Base-by-base conservation (phyloP, 192 early-diverging fungal species). In the Coemansia sp. region DNA sequence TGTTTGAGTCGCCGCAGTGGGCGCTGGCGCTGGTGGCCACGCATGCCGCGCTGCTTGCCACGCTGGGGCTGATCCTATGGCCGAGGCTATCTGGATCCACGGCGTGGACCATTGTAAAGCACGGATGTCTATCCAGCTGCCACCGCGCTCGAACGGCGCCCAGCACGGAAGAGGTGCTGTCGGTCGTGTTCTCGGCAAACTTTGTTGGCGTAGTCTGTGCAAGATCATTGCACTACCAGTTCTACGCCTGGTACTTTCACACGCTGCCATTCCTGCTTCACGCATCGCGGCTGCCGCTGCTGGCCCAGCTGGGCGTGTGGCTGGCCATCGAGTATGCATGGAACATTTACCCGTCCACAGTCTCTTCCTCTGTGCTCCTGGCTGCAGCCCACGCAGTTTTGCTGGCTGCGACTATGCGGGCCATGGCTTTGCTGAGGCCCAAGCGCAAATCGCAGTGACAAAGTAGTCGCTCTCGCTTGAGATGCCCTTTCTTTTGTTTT, bases 161-260 rank as follows among this genome's bases (percentile, higher is more conserved):
- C 6, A 48, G 11, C 11, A 59, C 71, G 2, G 55, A 59, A 10
- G 70, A 82, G 42, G 50, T 67, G 4, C 20, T 60, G 1, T 43
- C 53, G 13, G 79, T 82, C 14, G 80, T 96, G 82, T 95, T 97
- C 53, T 90, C 90, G 0, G 84, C 86, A 26, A 97, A 97, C 77
- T 86, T 99, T 73, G 89, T 94, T 20, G 96, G 96, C 14, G 87
- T 99, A 37, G 63, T 90, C 0, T 96, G 91, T 75, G 90, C 95
- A 5, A 77, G 96, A 23, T 90, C 91, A 1, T 77, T 99, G 59
- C 96, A 99, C 70, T 97, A 96, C 70, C 95, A 97, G 84, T 99
- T 99, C 71, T 99, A 94, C 67, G 83, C 92, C 0, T 99, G 96
- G 96, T 99, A 97, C 73, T 91, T 79, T 37, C 89, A 92, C 74